phyloP scores from a whole-genome alignment of 148 eudicot genomes.

The Drosera capensis region DNA sequence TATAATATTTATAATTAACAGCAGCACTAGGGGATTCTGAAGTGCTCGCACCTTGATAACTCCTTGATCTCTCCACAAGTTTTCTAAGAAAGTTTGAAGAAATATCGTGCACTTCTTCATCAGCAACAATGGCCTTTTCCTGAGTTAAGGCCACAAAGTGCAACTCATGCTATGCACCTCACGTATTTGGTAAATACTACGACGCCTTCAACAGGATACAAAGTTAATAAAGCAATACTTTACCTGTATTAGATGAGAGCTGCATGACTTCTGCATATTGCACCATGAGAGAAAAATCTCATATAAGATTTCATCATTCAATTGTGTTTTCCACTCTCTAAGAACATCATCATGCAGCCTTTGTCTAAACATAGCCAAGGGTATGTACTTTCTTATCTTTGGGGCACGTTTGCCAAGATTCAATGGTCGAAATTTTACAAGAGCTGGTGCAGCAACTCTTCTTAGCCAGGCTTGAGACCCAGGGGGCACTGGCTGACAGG shows the following conservation, averaged over 20 bases:
- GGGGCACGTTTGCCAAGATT: constrained; percentile 13
- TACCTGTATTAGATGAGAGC: constrained; percentile 22
- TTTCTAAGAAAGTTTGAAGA: constrained; percentile 14
- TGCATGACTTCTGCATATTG: constrained; percentile 12
- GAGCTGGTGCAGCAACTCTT: constrained; percentile 12
- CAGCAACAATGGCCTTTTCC: constrained; percentile 16
- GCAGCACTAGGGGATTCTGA: constrained; percentile 18
- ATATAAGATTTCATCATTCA: constrained; percentile 22
- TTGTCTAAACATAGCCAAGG: constrained; percentile 46
- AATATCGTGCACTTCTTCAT: constrained; percentile 13
- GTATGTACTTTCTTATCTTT: constrained; percentile 19
- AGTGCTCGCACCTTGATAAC: constrained; percentile 22
- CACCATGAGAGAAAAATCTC: constrained; percentile 12
- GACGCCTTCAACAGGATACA: background rate
- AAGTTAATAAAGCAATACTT: background rate
- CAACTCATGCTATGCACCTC: no score
- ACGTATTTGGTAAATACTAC: constrained; percentile 1
- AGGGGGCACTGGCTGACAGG: constrained; percentile 31
- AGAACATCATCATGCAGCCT: constrained; percentile 59
- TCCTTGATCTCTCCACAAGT: constrained; percentile 22
- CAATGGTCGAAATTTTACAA: constrained; percentile 14
- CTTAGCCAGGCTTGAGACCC: constrained; percentile 20
- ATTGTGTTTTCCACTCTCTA: constrained; percentile 39
- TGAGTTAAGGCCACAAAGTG: constrained; percentile 15
- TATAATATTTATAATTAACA: constrained; percentile 45